phyloP scores from a whole-genome alignment of 73 alveolate genomes.

The Paramecium caudatum region DNA sequence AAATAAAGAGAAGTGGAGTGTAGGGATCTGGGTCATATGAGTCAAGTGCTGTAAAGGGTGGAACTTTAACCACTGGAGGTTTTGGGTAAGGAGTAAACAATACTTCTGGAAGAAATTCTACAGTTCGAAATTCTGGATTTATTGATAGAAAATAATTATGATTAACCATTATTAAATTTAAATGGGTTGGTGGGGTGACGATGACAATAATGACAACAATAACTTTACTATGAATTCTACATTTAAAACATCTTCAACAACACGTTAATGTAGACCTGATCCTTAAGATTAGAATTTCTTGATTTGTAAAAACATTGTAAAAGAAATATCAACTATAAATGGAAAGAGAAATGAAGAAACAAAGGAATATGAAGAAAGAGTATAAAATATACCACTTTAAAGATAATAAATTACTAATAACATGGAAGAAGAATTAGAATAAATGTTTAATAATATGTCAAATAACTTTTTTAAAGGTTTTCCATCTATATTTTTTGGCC shows the following conservation, averaged over 20 bases:
- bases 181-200: slow-evolving; percentile 35
- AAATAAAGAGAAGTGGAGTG: slow-evolving; percentile 19
- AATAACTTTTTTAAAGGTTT: slow-evolving; percentile 11
- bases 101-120: slow-evolving; percentile 7
- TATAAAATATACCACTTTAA: background rate
- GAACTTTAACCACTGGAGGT: slow-evolving; percentile 7
- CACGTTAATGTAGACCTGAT: slow-evolving; percentile 54
- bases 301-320: slow-evolving; percentile 38
- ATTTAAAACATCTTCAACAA: background rate
- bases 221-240: background rate
- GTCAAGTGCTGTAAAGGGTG: slow-evolving; percentile 17
- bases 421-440: slow-evolving; percentile 3
- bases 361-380: slow-evolving; percentile 62
- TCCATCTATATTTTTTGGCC: slow-evolving; percentile 8
- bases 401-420: background rate
- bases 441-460: background rate
- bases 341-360: slow-evolving; percentile 42
- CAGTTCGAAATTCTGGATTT: slow-evolving; percentile 12
- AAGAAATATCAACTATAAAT: slow-evolving; percentile 28
- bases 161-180: too few species aligned
- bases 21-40: slow-evolving; percentile 4
- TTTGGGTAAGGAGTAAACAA: background rate
- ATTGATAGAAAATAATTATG: slow-evolving; percentile 45
- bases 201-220: background rate
- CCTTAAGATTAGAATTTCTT: slow-evolving; percentile 38